Percentiles rank a stretch among this genome's conserved stretches.
phyloP scores from a whole-genome alignment of 163 green algal genomes.

The Chloroidium sp. region DNA sequence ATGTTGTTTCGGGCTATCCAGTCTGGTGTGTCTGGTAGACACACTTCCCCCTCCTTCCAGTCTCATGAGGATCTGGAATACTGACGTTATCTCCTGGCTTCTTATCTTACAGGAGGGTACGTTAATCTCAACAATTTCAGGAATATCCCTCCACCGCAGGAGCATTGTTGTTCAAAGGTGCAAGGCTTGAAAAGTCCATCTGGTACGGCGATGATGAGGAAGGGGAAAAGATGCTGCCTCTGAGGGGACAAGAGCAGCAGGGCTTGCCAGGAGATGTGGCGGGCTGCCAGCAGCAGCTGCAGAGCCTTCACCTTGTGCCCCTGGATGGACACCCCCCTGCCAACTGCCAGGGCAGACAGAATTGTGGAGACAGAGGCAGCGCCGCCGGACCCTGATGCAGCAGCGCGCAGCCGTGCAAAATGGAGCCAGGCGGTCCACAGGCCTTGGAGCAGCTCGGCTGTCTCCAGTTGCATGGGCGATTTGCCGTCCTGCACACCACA shows the following conservation, averaged over 20 bases:
- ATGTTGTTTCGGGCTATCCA: no score
- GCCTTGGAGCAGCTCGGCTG: neutral
- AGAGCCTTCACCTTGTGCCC: slow-evolving; percentile 32
- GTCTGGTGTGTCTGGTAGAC: no score
- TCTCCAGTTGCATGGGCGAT: neutral
- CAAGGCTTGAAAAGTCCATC: no score
- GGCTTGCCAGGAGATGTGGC: slow-evolving; percentile 16
- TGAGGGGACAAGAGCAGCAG: neutral
- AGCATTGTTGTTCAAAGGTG: neutral
- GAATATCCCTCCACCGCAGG: neutral
- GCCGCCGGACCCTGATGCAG: neutral
- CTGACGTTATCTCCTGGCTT: neutral
- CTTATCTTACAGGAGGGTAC: neutral
- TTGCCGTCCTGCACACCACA: neutral
- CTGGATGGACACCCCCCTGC: slow-evolving; percentile 4
- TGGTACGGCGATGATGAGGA: neutral
- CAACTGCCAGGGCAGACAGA: slow-evolving; percentile 16
- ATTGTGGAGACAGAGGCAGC: slow-evolving; percentile 17
- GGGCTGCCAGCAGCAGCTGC: slow-evolving; percentile 57
- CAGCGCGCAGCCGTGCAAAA: neutral
- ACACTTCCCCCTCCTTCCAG: no score
- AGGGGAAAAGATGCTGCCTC: neutral
- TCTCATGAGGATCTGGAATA: no score
- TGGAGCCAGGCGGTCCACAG: neutral
- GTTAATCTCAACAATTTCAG: neutral